Conservation (phyloP, 495 filamentous ascomycete genomes). For the Penicillium ochrochloron region DNA sequence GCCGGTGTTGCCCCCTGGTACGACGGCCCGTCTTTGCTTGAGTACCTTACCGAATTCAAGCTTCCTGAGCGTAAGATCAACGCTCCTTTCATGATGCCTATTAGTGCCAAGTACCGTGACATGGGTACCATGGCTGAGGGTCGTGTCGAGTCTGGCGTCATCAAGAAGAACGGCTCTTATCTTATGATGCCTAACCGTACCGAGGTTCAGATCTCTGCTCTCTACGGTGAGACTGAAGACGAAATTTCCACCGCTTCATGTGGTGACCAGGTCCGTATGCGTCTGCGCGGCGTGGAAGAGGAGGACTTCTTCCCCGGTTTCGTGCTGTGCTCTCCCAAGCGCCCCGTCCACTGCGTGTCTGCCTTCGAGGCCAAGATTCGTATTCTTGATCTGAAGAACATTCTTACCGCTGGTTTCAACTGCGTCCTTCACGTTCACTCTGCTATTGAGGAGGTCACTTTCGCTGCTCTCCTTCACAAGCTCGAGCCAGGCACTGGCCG, state of each 20-base stretch:
- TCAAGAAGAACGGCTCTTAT: conserved; percentile 82
- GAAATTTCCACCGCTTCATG: conserved; percentile 79
- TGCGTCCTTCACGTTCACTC: conserved; percentile 89
- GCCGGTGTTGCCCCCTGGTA: conserved; percentile 81
- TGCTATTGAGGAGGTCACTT: conserved; percentile 94
- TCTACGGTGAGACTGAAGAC: conserved; percentile 97
- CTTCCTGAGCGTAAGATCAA: conserved; percentile 94
- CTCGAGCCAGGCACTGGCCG: conserved; percentile 94
- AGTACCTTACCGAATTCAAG: conserved; percentile 90
- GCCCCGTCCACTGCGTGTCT: conserved; percentile 86
- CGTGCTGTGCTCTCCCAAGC: conserved; percentile 90
- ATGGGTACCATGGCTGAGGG: conserved; percentile 98
- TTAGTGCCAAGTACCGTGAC: conserved; percentile 93
- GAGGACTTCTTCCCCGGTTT: conserved; percentile 98
- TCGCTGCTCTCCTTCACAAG: conserved; percentile 85
- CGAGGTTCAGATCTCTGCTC: conserved; percentile 73
- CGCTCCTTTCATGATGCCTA: conserved; percentile 99
- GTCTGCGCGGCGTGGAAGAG: conserved; percentile 92
- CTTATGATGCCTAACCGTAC: conserved; percentile 95
- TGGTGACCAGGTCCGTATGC: conserved; percentile 92
- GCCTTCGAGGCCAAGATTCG: conserved; percentile 96
- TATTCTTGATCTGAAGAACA: conserved; percentile 92
- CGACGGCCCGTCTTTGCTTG: conserved; percentile 88
- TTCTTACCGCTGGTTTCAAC: conserved; percentile 88
- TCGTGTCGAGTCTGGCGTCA: conserved; percentile 90